A percentile compares a stretch with the other conserved stretches of the same genome.
phyloP scores from a whole-genome alignment of 73 alveolate genomes.

The Paramecium pentaurelia region DNA sequence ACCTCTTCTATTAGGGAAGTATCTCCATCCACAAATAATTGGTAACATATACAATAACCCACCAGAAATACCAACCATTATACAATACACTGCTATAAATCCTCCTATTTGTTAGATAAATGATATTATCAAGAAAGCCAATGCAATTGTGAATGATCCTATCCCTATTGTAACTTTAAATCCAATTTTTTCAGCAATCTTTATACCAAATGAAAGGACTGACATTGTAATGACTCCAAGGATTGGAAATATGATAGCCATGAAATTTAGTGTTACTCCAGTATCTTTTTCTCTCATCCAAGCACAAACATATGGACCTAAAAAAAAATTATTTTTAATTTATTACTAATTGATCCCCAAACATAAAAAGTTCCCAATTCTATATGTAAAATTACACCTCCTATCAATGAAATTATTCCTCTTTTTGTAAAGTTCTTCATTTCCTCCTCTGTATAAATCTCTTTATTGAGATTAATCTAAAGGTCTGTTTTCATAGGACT shows the following conservation, averaged over 20 bases:
- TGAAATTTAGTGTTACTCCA: slow-evolving; percentile 2
- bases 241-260: slow-evolving; percentile 22
- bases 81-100: neutral
- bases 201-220: slow-evolving; percentile 12
- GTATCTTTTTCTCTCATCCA: neutral
- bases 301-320: slow-evolving; percentile 43
- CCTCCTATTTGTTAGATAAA: neutral
- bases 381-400: slow-evolving; percentile 3
- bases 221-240: slow-evolving; percentile 2
- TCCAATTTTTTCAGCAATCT: slow-evolving; percentile 39
- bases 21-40: slow-evolving; percentile 59
- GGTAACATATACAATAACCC: slow-evolving; percentile 59
- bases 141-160: neutral
- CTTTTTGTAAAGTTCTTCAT: slow-evolving; percentile 14
- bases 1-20: slow-evolving; percentile 60
- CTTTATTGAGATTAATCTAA: neutral
- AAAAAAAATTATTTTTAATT: neutral
- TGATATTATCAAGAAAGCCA: neutral
- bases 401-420: neutral
- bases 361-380: slow-evolving; percentile 42
- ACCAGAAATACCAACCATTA: slow-evolving; percentile 51
- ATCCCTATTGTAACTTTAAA: neutral
- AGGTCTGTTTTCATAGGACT: neutral
- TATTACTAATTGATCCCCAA: slow-evolving; percentile 36
- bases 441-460: neutral